Evolutionary conservation across 805 yeast species (phyloP).

Genomic region (Nakazawaea wyomingensis): DNA sequence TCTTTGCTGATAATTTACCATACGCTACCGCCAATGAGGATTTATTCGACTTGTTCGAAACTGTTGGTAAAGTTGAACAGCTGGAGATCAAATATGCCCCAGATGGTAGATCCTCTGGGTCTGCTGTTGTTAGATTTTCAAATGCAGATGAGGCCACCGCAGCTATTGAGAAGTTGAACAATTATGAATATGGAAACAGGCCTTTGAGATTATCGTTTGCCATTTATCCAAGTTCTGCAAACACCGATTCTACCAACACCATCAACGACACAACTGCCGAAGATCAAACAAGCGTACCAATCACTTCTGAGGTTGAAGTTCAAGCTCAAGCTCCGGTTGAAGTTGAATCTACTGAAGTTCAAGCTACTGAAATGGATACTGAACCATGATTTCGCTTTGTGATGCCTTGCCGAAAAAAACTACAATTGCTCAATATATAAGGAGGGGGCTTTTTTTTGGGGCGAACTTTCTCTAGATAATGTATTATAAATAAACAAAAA

Average conservation of each 20-base stretch:
- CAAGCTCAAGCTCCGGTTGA: neutral
- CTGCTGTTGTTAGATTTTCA: slow-evolving; percentile 79
- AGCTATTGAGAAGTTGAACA: slow-evolving; percentile 71
- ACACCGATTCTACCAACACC: too few species aligned
- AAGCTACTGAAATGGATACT: slow-evolving; percentile 2
- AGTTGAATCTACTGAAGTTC: neutral
- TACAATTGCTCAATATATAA: neutral
- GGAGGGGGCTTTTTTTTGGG: too few species aligned
- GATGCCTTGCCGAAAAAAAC: too few species aligned
- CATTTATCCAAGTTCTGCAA: slow-evolving; percentile 2
- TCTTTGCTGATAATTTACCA: slow-evolving; percentile 78
- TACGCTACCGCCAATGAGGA: slow-evolving; percentile 85
- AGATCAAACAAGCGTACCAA: neutral
- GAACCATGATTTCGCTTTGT: neutral
- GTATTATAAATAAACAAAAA: neutral
- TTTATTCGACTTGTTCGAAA: slow-evolving; percentile 77
- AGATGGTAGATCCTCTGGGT: slow-evolving; percentile 69
- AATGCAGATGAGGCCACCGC: slow-evolving; percentile 61
- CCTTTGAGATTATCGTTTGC: slow-evolving; percentile 68
- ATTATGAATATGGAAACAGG: slow-evolving; percentile 82
- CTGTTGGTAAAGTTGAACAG: slow-evolving; percentile 66
- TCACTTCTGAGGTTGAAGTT: neutral
- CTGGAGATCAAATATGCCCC: slow-evolving; percentile 70
- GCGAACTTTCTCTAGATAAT: slow-evolving; percentile 38
- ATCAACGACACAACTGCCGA: neutral